These are phyloP conservation scores for Neonothopanus nambi DNA, from an alignment of 1,284 basidiomycete species.

Conservation along the genomic window DNA sequence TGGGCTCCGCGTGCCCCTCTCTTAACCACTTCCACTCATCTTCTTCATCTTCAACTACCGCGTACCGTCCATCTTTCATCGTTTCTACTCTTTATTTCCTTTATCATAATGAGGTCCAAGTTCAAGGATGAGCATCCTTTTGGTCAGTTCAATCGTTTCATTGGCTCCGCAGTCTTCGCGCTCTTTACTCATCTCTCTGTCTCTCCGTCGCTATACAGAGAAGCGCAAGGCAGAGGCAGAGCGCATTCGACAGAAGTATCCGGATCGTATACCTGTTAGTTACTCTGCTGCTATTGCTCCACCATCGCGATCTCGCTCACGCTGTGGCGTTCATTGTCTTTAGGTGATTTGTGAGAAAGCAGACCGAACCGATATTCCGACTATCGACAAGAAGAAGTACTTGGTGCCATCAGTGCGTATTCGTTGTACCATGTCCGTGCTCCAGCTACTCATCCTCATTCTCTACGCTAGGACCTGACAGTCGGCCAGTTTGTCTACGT, in stretches of 20 bases:
- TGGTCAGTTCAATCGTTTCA: slow-evolving; percentile 56
- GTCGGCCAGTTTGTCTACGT: slow-evolving; percentile 99
- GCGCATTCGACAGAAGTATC: slow-evolving; percentile 97
- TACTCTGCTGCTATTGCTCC: slow-evolving; percentile 2
- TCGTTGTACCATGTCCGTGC: neutral
- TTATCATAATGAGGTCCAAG: slow-evolving; percentile 82
- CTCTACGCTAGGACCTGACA: slow-evolving; percentile 80
- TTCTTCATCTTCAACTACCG: slow-evolving; percentile 9
- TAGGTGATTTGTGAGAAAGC: slow-evolving; percentile 99
- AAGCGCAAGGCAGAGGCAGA: slow-evolving; percentile 98
- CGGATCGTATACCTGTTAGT: slow-evolving; percentile 95
- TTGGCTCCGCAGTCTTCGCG: slow-evolving; percentile 22
- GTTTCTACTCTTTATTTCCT: neutral
- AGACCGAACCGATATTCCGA: slow-evolving; percentile 97
- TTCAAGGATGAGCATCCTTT: slow-evolving; percentile 99
- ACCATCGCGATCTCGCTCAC: slow-evolving; percentile 11
- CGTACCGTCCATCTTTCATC: neutral
- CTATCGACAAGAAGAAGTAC: slow-evolving; percentile 99
- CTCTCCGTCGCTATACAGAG: slow-evolving; percentile 66
- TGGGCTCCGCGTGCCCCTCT: slow-evolving; percentile 4
- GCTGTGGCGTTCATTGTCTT: slow-evolving; percentile 14
- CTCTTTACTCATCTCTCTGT: slow-evolving; percentile 28
- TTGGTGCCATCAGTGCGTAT: slow-evolving; percentile 88
- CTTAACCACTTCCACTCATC: slow-evolving; percentile 6
- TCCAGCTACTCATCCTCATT: slow-evolving; percentile 1